phyloP scores from a whole-genome alignment of 192 early-diverging fungal species.

The Podila epigama region DNA sequence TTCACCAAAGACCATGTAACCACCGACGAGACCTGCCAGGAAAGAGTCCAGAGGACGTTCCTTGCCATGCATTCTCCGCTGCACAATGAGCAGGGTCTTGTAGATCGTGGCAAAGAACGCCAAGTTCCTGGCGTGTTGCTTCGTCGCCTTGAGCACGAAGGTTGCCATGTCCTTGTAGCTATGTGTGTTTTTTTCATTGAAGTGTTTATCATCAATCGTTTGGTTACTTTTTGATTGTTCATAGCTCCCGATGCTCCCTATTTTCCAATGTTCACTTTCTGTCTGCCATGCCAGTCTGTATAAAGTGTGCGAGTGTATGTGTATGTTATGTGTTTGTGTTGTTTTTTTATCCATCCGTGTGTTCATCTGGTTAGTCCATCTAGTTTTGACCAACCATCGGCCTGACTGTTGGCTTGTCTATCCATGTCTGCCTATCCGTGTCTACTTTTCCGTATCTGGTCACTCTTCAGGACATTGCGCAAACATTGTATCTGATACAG shows the following conservation, averaged over 20 bases:
- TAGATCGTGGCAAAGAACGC: slow-evolving; percentile 94
- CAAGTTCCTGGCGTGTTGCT: slow-evolving; percentile 87
- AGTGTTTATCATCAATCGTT: too few species aligned
- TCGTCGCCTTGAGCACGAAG: slow-evolving; percentile 86
- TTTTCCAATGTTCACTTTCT: too few species aligned
- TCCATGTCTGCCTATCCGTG: too few species aligned
- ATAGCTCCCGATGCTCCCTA: background rate
- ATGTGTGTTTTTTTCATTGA: background rate
- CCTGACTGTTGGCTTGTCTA: too few species aligned
- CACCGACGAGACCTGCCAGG: slow-evolving; percentile 89
- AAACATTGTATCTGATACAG: too few species aligned
- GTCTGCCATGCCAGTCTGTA: too few species aligned
- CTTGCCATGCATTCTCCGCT: slow-evolving; percentile 76
- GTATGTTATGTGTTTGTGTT: too few species aligned
- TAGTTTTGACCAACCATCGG: too few species aligned
- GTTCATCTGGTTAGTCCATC: background rate
- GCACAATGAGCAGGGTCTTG: slow-evolving; percentile 88
- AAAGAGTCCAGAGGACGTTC: slow-evolving; percentile 84
- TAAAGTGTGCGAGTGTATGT: too few species aligned
- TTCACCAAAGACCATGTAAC: slow-evolving; percentile 93
- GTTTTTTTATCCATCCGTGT: background rate
- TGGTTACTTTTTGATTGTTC: background rate
- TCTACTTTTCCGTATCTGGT: too few species aligned
- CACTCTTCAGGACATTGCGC: too few species aligned
- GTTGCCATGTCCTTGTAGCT: slow-evolving; percentile 80